Evolutionary conservation across 495 filamentous ascomycete species (phyloP), one percentile per base, ranked within the genome.

Genomic region (Chaetomidium leptoderma): DNA sequence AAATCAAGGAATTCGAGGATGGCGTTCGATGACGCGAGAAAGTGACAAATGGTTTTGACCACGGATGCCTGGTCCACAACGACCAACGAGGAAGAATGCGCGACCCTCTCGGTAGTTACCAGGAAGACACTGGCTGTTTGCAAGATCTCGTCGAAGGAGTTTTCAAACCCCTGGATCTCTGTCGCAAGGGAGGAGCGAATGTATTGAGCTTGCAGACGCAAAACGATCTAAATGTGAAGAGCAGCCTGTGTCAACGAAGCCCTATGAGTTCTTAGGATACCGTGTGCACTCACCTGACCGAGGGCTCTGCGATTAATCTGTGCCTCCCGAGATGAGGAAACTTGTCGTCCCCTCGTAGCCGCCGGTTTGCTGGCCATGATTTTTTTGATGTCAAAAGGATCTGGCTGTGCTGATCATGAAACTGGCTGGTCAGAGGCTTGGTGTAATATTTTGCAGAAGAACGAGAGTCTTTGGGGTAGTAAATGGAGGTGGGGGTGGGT

Each of bases 1-100:
- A 59, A 62, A 3, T 47, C 36, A 17, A 62, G 55, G 33, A 55
- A 62, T 2, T 47, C 44, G 3, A 59, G 49, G 33, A 62, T 62
- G 17, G 14, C 21, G 27, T 59, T 62, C 23, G 60, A 55, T 32
- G 58, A 42, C 16, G 27, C 52, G 19, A 60, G 35, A 19, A 60
- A 49, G 3, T 46, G 45, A 16, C 58, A 60, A 13, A 55, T 33
- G 24, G 35, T 35, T 19, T 50, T 56, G 44, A 60, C 32, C 33
- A 56, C 53, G 3, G 43, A 35, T 13, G 23, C 36, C 14, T 60
- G 43, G 33, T 62, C 43, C 21, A 35, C 33, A 32, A 58, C 27
- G 9, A 52, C 55, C 26, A 62, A 30, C 6, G 40, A 30, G 13
- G 48, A 35, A 16, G 59, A 53, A 13, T 50, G 10, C 3, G 21